phyloP scores from a whole-genome alignment of 345 rosid species.

The Lagerstroemia speciosa region DNA sequence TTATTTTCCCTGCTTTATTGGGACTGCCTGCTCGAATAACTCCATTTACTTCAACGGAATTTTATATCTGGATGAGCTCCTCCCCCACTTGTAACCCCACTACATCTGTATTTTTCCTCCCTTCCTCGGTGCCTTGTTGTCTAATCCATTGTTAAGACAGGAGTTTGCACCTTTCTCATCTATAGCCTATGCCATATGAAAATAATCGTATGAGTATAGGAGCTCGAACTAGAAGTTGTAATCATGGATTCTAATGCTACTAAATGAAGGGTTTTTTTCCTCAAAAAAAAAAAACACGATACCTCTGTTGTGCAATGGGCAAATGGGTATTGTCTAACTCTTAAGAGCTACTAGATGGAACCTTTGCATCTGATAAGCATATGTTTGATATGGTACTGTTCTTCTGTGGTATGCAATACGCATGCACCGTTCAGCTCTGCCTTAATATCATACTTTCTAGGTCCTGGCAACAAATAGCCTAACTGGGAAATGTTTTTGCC shows the following conservation, averaged over 20 bases:
- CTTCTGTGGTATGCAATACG: too few species aligned
- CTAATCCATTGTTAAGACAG: not conserved
- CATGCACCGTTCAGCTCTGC: too few species aligned
- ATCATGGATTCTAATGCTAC: not conserved
- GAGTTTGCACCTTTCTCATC: not conserved
- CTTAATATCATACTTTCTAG: too few species aligned
- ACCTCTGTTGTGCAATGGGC: too few species aligned
- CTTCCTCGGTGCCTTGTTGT: not conserved
- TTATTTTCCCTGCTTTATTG: not conserved
- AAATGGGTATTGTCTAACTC: too few species aligned
- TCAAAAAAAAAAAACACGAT: too few species aligned
- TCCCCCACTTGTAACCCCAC: not conserved
- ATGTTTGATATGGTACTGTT: too few species aligned
- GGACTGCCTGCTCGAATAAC: not conserved
- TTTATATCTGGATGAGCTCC: not conserved
- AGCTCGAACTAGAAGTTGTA: not conserved
- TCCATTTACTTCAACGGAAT: not conserved
- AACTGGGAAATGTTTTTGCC: too few species aligned
- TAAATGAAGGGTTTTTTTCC: too few species aligned
- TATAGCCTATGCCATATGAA: not conserved
- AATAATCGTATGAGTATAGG: not conserved
- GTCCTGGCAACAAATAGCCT: too few species aligned
- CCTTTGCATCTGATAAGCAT: too few species aligned
- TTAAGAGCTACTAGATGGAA: too few species aligned
- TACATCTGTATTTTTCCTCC: not conserved